Conservation (phyloP, 148 eudicot genomes). For the Polygonum maritimum region DNA sequence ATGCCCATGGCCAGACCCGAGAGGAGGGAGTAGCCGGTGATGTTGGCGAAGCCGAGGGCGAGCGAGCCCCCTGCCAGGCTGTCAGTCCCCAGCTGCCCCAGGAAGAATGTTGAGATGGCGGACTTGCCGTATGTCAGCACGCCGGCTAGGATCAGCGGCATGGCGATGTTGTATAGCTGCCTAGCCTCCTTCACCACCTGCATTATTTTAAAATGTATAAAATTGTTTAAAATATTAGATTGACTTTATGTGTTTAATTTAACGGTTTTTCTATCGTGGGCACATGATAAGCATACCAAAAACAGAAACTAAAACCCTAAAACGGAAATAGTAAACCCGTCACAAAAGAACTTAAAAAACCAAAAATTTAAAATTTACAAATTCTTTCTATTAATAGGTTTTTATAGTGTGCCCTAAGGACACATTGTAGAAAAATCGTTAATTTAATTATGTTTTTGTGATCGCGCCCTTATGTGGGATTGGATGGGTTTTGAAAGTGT, state of each 20-base stretch:
- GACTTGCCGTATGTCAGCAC: conserved; percentile 55
- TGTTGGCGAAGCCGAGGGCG: conserved; percentile 63
- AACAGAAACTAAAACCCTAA: too few species aligned
- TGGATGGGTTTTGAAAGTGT: not conserved
- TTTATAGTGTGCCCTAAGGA: too few species aligned
- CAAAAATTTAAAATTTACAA: too few species aligned
- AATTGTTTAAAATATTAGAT: not conserved
- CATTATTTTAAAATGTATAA: not conserved
- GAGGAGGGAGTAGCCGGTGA: conserved; percentile 62
- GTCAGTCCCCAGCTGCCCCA: conserved; percentile 54
- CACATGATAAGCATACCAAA: too few species aligned
- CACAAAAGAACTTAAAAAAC: too few species aligned
- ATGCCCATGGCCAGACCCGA: conserved; percentile 66
- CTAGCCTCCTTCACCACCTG: conserved; percentile 47
- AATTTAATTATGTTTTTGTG: too few species aligned
- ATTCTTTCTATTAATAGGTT: too few species aligned
- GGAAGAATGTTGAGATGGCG: conserved; percentile 46
- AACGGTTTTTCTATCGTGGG: too few species aligned
- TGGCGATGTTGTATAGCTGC: conserved; percentile 44
- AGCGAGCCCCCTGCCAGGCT: conserved; percentile 63
- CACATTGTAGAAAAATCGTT: too few species aligned
- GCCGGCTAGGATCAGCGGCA: conserved; percentile 54
- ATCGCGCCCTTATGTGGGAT: not conserved
- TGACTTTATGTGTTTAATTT: not conserved
- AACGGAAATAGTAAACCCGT: too few species aligned